A percentile compares a stretch with the other conserved stretches of the same genome.
phyloP scores from a whole-genome alignment of 768 basidiomycete genomes.

The Mycena galopus region DNA sequence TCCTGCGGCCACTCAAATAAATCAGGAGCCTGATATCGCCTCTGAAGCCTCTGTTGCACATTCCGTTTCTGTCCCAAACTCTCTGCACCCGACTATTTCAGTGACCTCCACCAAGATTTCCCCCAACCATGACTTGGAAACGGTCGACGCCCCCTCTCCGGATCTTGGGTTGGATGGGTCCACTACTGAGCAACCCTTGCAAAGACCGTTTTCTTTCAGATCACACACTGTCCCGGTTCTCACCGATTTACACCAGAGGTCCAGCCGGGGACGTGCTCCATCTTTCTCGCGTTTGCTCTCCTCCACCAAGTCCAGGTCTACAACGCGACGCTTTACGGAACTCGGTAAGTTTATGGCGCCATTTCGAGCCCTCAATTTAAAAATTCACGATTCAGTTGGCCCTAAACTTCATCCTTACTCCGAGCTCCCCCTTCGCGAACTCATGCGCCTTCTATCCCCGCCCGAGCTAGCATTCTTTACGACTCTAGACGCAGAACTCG shows the following conservation, averaged over 20 bases:
- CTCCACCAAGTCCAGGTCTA: conserved; percentile 8
- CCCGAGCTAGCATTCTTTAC: conserved; percentile 81
- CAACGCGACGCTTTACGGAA: conserved; percentile 13
- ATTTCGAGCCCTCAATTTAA: not conserved
- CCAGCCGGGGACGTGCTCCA: conserved; percentile 10
- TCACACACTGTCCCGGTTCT: conserved; percentile 11
- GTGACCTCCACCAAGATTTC: not conserved
- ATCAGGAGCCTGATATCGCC: conserved; percentile 35
- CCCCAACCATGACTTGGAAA: not conserved
- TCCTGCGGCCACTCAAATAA: conserved; percentile 35
- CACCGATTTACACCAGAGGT: not conserved
- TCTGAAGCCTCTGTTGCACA: conserved; percentile 30
- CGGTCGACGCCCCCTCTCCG: not conserved
- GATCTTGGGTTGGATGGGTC: not conserved
- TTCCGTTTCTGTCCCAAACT: conserved; percentile 17
- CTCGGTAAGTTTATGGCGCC: conserved; percentile 7
- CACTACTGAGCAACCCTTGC: not conserved
- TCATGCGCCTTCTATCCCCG: conserved; percentile 69
- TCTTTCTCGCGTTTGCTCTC: conserved; percentile 31
- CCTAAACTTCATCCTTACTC: conserved; percentile 44
- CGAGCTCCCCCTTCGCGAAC: conserved; percentile 55
- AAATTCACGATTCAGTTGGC: not conserved
- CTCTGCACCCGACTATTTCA: conserved; percentile 18
- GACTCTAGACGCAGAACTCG: conserved; percentile 81
- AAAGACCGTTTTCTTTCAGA: conserved; percentile 4